Percentiles rank a stretch among this genome's conserved stretches.
Evolutionary conservation across 306 rosid species (phyloP).

Genomic region (Inga oerstediana): DNA sequence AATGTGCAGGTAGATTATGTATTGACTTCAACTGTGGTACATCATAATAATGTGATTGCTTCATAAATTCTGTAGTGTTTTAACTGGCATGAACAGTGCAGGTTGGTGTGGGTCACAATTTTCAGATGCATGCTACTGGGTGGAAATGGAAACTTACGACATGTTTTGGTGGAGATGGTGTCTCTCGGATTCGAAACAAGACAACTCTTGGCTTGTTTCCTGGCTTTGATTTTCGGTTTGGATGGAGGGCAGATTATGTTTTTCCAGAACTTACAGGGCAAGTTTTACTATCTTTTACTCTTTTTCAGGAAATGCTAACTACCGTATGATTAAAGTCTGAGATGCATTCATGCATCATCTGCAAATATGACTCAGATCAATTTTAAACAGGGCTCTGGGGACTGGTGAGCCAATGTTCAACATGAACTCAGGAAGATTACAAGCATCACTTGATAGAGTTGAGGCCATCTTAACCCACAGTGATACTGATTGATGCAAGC

Average conservation of each 20-base stretch:
- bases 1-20: not conserved
- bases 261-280: constrained; percentile 93
- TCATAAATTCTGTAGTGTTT: constrained; percentile 22
- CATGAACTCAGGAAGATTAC: constrained; percentile 80
- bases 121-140: constrained; percentile 81
- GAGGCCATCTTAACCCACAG: constrained; percentile 81
- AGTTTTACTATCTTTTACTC: constrained; percentile 38
- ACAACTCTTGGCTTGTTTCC: constrained; percentile 75
- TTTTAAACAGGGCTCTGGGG: constrained; percentile 70
- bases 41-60: constrained; percentile 22
- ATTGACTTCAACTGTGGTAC: not conserved
- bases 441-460: constrained; percentile 92
- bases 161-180: constrained; percentile 93
- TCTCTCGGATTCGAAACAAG: constrained; percentile 83
- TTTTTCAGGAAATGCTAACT: not conserved
- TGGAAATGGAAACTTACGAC: constrained; percentile 99
- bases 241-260: constrained; percentile 95
- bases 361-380: constrained; percentile 33
- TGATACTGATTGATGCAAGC: constrained; percentile 42
- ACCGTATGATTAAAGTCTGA: constrained; percentile 12
- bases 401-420: constrained; percentile 87
- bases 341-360: not conserved
- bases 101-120: constrained; percentile 92
- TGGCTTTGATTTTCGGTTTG: constrained; percentile 85
- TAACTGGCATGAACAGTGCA: constrained; percentile 43